Evolutionary conservation across 441 rosid genomes (phyloP), one percentile per base, ranked within the genome.

Genomic region (Adansonia gregorii): DNA sequence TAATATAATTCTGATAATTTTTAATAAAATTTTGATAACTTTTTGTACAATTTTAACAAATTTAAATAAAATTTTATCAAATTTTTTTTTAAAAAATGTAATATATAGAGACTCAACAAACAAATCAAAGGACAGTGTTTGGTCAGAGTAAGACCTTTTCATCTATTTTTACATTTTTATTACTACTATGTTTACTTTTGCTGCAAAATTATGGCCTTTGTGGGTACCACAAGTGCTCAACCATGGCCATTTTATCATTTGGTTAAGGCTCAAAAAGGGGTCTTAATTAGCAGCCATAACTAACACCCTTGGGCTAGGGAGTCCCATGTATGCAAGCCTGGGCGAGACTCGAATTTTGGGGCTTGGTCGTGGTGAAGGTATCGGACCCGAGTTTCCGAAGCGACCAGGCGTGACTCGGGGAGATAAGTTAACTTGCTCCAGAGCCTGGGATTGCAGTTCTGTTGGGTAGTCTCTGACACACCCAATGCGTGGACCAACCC

Each of bases 291-390:
- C 64, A 3, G 74, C 14, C 14, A 78, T 2, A 22, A 59, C 63
- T 0, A 74, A 0, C 1, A 74, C 61, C 59, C 75, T 72, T 56
- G 56, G 96, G 83, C 92, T 89, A 7, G 92, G 93, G 9, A 90
- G 80, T 74, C 96, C 94, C 94, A 93, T 89, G 82, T 83, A 89
- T 15, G 95, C 86, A 46, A 91, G 88, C 79, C 94, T 83, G 5
- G 95, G 97, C 4, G 93, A 91, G 67, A 91, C 75, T 6, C 85
- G 80, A 31, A 88, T 80, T 79, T 76, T 84, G 8, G 93, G 96
- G 83, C 92, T 91, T 17, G 98, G 98, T 52, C 96, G 71, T 9
- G 94, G 96, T 4, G 96, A 91, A 41, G 93, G 94, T 58, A 93
- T 86, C 7, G 95, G 95, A 24, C 83, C 83, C 52, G 69, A 61